Base-by-base conservation (phyloP, 2,329 filamentous ascomycete genomes). In the Hymenoscyphus fraxineus region DNA sequence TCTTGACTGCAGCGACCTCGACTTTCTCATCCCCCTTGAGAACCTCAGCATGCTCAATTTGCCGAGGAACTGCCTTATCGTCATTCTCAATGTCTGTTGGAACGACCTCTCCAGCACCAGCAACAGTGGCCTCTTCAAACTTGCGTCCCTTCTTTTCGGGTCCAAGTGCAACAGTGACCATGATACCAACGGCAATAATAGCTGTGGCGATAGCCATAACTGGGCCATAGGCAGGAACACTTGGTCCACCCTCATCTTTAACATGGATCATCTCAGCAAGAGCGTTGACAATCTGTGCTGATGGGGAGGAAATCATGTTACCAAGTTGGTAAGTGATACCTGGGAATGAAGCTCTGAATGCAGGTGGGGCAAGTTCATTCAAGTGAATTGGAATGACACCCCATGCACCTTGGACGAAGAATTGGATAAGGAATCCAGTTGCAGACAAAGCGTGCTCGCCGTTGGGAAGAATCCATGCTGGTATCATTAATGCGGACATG, bases 351-450 rank as follows among this genome's bases (percentile, higher is more conserved):
- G 85, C 87, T 2, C 86, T 79, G 75, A 88, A 84, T 5, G 80
- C 77, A 10, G 83, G 83, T 0, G 86, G 86, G 0, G 83, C 83
- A 1, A 89, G 77, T 68, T 89, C 86, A 83, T 88, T 88, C 10
- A 89, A 78, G 69, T 88, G 85, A 67, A 89, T 88, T 40, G 69
- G 70, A 38, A 72, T 69, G 6, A 71, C 66, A 40, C 89, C 89
- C 88, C 89, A 92, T 0, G 88, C 88, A 35, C 89, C 89, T 74
- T 91, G 88, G 2, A 92, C 88, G 72, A 85, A 89, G 74, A 91
- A 91, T 73, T 92, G 89, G 77, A 93, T 83, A 76, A 94, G 93
- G 77, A 94, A 96, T 2, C 90, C 91, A 0, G 89, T 86, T 0
- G 90, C 91, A 58, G 92, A 92, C 71, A 95, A 80, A 12, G 80